Percentiles rank a stretch among this genome's conserved stretches.
Conservation (phyloP, 345 rosid genomes). For the Linum usitatissimum region DNA sequence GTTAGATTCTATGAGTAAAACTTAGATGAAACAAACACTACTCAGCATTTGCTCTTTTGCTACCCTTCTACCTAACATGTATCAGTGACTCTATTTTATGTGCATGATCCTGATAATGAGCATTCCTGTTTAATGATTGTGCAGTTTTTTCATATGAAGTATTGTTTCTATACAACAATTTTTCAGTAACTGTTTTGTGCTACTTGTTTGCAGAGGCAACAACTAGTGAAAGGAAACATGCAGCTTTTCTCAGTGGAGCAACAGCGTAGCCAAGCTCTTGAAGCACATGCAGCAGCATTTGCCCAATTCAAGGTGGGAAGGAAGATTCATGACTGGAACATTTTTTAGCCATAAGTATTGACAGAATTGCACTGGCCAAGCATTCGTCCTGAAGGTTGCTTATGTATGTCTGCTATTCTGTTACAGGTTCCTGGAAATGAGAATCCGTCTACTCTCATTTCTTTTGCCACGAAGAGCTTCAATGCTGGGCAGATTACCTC, state of each 20-base stretch:
- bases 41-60: neutral
- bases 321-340: neutral
- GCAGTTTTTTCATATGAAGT: neutral
- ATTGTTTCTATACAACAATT: neutral
- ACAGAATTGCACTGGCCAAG: neutral
- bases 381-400: neutral
- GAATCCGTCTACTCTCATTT: conserved; percentile 78
- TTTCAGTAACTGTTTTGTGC: neutral
- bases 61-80: neutral
- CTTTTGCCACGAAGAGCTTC: conserved; percentile 78
- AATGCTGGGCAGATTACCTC: conserved; percentile 91
- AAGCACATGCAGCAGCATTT: conserved; percentile 99
- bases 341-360: too few species aligned
- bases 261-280: conserved; percentile 98
- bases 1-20: too few species aligned
- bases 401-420: neutral
- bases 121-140: too few species aligned
- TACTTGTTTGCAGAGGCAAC: conserved; percentile 44
- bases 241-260: conserved; percentile 91
- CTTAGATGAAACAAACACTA: too few species aligned
- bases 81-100: neutral
- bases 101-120: neutral
- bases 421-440: conserved; percentile 85
- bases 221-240: conserved; percentile 90
- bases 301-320: conserved; percentile 62